Evolutionary conservation across 2,329 filamentous ascomycete genomes (phyloP), one percentile per base, ranked within the genome.

Genomic region (Fusarium coicis): DNA sequence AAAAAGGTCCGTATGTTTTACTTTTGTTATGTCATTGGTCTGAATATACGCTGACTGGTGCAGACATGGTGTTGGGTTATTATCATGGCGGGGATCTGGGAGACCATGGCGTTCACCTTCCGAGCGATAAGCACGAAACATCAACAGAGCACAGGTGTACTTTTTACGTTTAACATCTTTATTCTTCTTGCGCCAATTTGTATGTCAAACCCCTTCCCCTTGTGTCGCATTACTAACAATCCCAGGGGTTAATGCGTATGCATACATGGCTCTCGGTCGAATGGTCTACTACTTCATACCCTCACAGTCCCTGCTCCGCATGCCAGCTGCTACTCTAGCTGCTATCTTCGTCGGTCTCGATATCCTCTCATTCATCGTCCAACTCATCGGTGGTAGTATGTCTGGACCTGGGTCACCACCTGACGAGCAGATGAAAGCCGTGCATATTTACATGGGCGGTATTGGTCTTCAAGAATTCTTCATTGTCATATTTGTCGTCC

Each of bases 401-500:
- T 71, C 75, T 10, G 66, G 73, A 10, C 77, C 79, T 10, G 73
- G 68, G 0, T 65, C 80, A 1, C 73, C 79, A 1, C 69, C 76
- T 0, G 74, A 78, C 4, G 75, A 77, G 11, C 78, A 80, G 30
- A 66, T 79, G 34, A 70, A 62, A 26, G 83, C 79, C 3, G 81
- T 85, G 1, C 79, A 84, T 55, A 79, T 86, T 65, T 89, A 88
- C 77, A 89, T 87, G 85, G 86, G 83, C 16, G 87, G 87, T 1
- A 85, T 89, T 21, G 86, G 83, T 0, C 76, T 88, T 1, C 87
- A 89, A 68, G 80, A 88, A 69, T 74, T 84, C 36, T 87, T 87
- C 64, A 86, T 88, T 60, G 65, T 88, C 6, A 56, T 84, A n/a
- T 87, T 89, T 67, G 74, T 83, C 4, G 75, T 69, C 0, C 78